Conservation (phyloP, 805 yeast genomes). For the Metschnikowia amazonensis region DNA sequence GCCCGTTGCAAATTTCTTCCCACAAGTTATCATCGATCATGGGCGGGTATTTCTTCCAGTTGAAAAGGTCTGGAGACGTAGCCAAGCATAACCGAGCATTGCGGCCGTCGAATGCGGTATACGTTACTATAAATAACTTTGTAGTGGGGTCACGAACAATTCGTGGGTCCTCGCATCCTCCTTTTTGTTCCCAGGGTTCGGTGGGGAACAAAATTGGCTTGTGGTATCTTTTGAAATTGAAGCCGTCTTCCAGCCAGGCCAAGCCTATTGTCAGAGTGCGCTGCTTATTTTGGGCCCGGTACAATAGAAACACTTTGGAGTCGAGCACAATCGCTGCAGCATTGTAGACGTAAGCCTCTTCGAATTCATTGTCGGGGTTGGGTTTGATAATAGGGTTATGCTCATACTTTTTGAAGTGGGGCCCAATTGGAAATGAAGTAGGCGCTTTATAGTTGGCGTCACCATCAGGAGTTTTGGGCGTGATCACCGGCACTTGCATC, state of each 20-base stretch:
- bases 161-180: constrained; percentile 44
- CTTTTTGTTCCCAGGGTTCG: constrained; percentile 38
- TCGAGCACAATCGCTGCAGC: constrained; percentile 42
- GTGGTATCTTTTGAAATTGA: constrained; percentile 27
- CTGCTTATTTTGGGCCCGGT: constrained; percentile 36
- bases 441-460: constrained; percentile 33
- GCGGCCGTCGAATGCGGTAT: constrained; percentile 36
- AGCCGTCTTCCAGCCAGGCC: constrained; percentile 41
- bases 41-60: constrained; percentile 38
- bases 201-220: constrained; percentile 34
- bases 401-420: constrained; percentile 30
- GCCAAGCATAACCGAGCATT: constrained; percentile 41
- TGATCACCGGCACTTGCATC: constrained; percentile 26
- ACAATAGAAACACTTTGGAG: constrained; percentile 33
- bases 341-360: constrained; percentile 38
- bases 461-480: constrained; percentile 26
- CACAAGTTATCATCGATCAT: constrained; percentile 26
- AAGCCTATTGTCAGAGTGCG: constrained; percentile 35
- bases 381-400: constrained; percentile 38
- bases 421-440: constrained; percentile 38
- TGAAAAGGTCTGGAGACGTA: constrained; percentile 31
- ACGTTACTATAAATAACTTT: constrained; percentile 36
- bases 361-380: constrained; percentile 35
- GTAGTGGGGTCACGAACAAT: constrained; percentile 35
- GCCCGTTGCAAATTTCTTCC: constrained; percentile 30